These are phyloP conservation scores for Phaeoacremonium minimum DNA, from an alignment of 2,329 filamentous ascomycete species.

Conservation along the genomic window DNA sequence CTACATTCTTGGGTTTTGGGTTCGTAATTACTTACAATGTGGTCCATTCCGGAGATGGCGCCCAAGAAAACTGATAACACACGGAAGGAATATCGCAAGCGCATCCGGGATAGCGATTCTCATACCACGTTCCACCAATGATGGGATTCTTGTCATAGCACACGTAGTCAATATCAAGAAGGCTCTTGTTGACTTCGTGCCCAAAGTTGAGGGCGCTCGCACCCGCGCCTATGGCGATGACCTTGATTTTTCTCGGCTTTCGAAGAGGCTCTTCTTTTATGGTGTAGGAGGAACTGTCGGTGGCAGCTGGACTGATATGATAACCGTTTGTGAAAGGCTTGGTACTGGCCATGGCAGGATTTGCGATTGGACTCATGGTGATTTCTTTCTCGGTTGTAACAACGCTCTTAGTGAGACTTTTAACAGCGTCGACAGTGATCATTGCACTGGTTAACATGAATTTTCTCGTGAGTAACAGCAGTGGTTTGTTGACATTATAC, in stretches of 20 bases:
- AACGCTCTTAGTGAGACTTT: too few relatives aligned
- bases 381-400: too few relatives aligned
- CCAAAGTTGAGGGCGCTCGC: slow-evolving; percentile 21
- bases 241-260: slow-evolving; percentile 16
- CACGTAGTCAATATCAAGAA: slow-evolving; percentile 12
- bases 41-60: not conserved
- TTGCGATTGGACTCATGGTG: too few relatives aligned
- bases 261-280: slow-evolving; percentile 18
- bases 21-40: not conserved
- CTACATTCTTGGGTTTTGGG: too few relatives aligned
- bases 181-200: slow-evolving; percentile 13
- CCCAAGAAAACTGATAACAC: not conserved
- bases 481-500: too few relatives aligned
- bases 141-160: slow-evolving; percentile 25
- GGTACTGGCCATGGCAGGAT: too few relatives aligned
- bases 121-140: slow-evolving; percentile 19
- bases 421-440: too few relatives aligned
- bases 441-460: too few relatives aligned
- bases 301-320: too few relatives aligned
- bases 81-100: slow-evolving; percentile 5
- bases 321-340: too few relatives aligned
- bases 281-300: too few relatives aligned
- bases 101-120: slow-evolving; percentile 15
- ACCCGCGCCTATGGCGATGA: slow-evolving; percentile 22
- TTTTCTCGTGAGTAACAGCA: too few relatives aligned